Percentiles rank a stretch among this genome's conserved stretches.
Conservation (phyloP, 1,284 basidiomycete species). For the Cutaneotrichosporon dermatis region DNA sequence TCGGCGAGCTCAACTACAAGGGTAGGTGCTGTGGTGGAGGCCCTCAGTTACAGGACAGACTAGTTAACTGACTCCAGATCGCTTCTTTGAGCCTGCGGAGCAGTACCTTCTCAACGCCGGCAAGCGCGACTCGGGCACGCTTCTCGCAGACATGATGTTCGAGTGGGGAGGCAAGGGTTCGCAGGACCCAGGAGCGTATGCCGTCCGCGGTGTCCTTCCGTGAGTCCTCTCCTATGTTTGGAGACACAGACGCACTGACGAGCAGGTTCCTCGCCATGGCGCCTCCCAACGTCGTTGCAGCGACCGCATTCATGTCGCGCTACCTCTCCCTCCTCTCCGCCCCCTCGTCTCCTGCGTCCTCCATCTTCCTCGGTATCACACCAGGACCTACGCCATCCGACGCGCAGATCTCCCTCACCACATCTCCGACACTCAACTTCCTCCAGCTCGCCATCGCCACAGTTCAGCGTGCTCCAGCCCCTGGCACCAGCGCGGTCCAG, state of each 20-base stretch:
- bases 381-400: slow-evolving; percentile 34
- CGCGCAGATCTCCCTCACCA: slow-evolving; percentile 67
- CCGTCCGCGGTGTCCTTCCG: slow-evolving; percentile 76
- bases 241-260: neutral
- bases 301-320: slow-evolving; percentile 72
- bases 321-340: slow-evolving; percentile 62
- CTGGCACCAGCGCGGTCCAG: slow-evolving; percentile 38
- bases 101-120: slow-evolving; percentile 74
- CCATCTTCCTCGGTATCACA: slow-evolving; percentile 50
- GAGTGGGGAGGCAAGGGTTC: slow-evolving; percentile 60
- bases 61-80: slow-evolving; percentile 55
- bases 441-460: slow-evolving; percentile 76
- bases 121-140: slow-evolving; percentile 75
- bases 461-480: slow-evolving; percentile 72
- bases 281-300: slow-evolving; percentile 80
- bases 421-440: slow-evolving; percentile 73
- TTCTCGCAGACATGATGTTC: slow-evolving; percentile 77
- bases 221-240: slow-evolving; percentile 49
- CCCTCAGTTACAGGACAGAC: too few relatives aligned
- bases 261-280: slow-evolving; percentile 72
- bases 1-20: slow-evolving; percentile 81
- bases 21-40: slow-evolving; percentile 52
- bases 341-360: slow-evolving; percentile 50
- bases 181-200: slow-evolving; percentile 56
- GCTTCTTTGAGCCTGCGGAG: slow-evolving; percentile 67